Percentiles rank a stretch among this genome's conserved stretches.
Evolutionary conservation across 768 basidiomycete genomes (phyloP).

Genomic region (Tricholoma hemisulphureum): DNA sequence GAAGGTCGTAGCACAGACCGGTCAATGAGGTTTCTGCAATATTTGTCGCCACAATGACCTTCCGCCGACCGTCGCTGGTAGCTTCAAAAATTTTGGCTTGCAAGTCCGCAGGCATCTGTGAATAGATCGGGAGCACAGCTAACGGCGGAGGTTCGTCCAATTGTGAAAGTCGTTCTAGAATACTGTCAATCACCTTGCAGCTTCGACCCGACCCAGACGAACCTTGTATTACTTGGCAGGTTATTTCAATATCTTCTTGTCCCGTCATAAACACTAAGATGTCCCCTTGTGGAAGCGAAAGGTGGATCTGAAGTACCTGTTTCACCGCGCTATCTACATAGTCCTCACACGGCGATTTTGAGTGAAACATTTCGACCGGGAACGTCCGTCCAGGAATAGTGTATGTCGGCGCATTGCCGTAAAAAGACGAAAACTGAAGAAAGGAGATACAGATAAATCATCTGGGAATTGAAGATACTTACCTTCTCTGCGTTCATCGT

Average conservation of each 20-base stretch:
- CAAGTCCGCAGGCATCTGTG: constrained; percentile 98
- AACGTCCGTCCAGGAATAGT: constrained; percentile 93
- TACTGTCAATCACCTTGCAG: not conserved
- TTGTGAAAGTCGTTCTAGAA: constrained; percentile 82
- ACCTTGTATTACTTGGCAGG: constrained; percentile 93
- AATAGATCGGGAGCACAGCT: constrained; percentile 96
- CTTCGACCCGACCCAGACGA: constrained; percentile 3
- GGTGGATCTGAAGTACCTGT: constrained; percentile 94
- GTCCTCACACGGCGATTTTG: constrained; percentile 98
- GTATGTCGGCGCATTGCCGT: constrained; percentile 91
- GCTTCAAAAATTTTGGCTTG: constrained; percentile 98
- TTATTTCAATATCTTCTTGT: constrained; percentile 98
- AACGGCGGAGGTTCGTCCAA: constrained; percentile 87
- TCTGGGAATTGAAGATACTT: constrained; percentile 9
- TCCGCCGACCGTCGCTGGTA: constrained; percentile 89
- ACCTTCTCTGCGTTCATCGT: constrained; percentile 99
- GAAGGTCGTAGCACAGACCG: constrained; percentile 41
- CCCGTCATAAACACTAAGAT: constrained; percentile 99
- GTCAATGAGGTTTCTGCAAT: constrained; percentile 98
- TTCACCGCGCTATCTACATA: constrained; percentile 98
- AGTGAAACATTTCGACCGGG: constrained; percentile 94
- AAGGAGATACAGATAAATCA: not conserved
- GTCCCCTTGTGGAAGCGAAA: constrained; percentile 90
- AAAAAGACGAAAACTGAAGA: constrained; percentile 88
- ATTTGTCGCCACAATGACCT: constrained; percentile 98